A percentile compares a stretch with the other conserved stretches of the same genome.
phyloP scores from a whole-genome alignment of 2,329 filamentous ascomycete genomes.

The Pseudogymnoascus destructans region DNA sequence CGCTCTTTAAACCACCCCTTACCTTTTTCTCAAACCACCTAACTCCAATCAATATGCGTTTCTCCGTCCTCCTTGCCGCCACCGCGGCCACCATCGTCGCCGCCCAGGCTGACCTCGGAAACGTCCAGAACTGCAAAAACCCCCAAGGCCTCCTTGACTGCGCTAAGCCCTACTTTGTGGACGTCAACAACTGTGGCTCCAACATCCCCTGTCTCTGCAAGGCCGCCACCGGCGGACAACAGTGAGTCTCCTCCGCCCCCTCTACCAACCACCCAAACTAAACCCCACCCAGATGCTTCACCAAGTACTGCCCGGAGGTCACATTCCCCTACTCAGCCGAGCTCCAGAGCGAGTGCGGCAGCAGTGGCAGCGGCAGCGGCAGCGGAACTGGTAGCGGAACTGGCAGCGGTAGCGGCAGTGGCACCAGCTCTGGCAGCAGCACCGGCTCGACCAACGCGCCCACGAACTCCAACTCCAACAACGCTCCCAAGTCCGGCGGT shows the following conservation, averaged over 20 bases:
- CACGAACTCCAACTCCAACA: neutral
- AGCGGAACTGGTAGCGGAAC: no score
- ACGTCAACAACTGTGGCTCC: neutral
- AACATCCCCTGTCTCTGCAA: neutral
- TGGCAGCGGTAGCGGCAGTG: no score
- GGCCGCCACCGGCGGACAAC: neutral
- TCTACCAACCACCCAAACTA: neutral
- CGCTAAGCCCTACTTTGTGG: neutral
- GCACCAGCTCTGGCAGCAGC: neutral
- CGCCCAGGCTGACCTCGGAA: neutral
- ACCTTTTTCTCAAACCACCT: neutral
- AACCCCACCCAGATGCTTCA: neutral
- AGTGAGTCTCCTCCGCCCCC: neutral
- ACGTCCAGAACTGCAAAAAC: neutral
- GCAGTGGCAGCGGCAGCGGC: no score
- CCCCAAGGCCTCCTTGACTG: neutral
- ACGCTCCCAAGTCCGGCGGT: neutral
- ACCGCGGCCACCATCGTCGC: neutral
- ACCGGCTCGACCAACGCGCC: no score
- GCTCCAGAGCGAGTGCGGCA: neutral
- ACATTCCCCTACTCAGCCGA: neutral
- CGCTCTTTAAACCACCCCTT: neutral
- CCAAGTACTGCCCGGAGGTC: neutral
- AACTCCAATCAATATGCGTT: neutral
- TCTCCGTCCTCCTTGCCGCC: neutral